Conservation (phyloP, 805 yeast genomes). For the Hanseniaspora lindneri region DNA sequence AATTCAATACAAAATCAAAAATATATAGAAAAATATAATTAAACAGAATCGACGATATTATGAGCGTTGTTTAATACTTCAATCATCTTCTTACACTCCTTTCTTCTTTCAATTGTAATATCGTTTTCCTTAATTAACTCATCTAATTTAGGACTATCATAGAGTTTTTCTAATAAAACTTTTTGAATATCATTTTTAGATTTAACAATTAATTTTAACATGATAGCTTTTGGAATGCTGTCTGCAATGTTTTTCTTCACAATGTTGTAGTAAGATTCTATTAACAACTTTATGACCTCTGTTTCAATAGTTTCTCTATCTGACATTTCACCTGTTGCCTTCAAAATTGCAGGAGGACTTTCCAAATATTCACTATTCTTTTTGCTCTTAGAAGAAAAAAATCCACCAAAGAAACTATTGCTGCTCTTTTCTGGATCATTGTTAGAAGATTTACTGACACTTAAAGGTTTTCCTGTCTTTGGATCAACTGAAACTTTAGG, state of each 20-base stretch:
- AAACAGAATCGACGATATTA: conserved; percentile 57
- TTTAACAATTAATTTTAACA: conserved; percentile 76
- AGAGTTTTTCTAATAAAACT: conserved; percentile 75
- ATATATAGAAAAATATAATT: background rate
- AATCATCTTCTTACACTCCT: conserved; percentile 91
- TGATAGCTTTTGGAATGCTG: conserved; percentile 86
- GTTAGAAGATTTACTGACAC: conserved; percentile 23
- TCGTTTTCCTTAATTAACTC: conserved; percentile 86
- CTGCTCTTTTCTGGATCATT: conserved; percentile 32
- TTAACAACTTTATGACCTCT: conserved; percentile 86
- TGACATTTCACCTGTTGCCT: conserved; percentile 81
- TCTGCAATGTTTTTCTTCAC: conserved; percentile 91
- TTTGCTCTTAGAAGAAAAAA: conserved; percentile 82
- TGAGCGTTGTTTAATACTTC: conserved; percentile 80
- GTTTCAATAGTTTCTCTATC: conserved; percentile 96
- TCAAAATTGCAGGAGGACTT: conserved; percentile 89
- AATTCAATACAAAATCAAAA: too few species aligned
- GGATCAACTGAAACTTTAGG: conserved; percentile 68
- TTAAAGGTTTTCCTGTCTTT: conserved; percentile 69
- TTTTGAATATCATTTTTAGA: conserved; percentile 84
- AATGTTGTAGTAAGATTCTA: conserved; percentile 79
- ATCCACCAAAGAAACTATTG: conserved; percentile 89
- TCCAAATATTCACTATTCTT: conserved; percentile 92
- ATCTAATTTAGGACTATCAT: conserved; percentile 59
- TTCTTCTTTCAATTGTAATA: conserved; percentile 81